Evolutionary conservation across 768 basidiomycete genomes (phyloP).

Genomic region (Auricularia cornea): DNA sequence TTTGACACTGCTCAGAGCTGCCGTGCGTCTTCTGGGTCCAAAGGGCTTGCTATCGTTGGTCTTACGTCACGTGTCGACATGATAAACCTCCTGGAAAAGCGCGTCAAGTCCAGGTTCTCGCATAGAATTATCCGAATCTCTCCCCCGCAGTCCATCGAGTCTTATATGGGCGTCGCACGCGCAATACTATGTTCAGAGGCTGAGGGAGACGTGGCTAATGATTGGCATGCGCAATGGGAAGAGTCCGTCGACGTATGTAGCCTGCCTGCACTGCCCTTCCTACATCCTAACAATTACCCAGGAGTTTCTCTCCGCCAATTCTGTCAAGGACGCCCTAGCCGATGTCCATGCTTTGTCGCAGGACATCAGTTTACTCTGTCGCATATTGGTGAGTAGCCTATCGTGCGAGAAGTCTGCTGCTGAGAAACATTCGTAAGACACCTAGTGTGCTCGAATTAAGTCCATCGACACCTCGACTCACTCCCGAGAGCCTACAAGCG

Average conservation of each 20-base stretch:
- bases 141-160: conserved; percentile 41
- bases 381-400: conserved; percentile 26
- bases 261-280: not conserved
- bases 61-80: conserved; percentile 82
- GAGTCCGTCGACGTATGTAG: conserved; percentile 37
- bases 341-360: not conserved
- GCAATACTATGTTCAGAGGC: conserved; percentile 33
- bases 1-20: conserved; percentile 90
- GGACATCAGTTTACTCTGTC: conserved; percentile 29
- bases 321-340: not conserved
- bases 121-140: conserved; percentile 78
- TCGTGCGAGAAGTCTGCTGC: too few species aligned
- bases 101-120: conserved; percentile 96
- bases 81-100: conserved; percentile 83
- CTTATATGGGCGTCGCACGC: conserved; percentile 45
- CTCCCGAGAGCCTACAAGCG: conserved; percentile 31
- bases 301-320: conserved; percentile 16
- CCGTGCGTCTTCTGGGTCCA: conserved; percentile 45
- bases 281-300: conserved; percentile 34
- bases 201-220: conserved; percentile 23
- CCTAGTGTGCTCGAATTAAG: conserved; percentile 26
- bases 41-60: conserved; percentile 80
- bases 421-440: conserved; percentile 8
- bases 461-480: conserved; percentile 46
- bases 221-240: conserved; percentile 60